Evolutionary conservation across 495 filamentous ascomycete genomes (phyloP).

Genomic region (Coniosporium apollinis): DNA sequence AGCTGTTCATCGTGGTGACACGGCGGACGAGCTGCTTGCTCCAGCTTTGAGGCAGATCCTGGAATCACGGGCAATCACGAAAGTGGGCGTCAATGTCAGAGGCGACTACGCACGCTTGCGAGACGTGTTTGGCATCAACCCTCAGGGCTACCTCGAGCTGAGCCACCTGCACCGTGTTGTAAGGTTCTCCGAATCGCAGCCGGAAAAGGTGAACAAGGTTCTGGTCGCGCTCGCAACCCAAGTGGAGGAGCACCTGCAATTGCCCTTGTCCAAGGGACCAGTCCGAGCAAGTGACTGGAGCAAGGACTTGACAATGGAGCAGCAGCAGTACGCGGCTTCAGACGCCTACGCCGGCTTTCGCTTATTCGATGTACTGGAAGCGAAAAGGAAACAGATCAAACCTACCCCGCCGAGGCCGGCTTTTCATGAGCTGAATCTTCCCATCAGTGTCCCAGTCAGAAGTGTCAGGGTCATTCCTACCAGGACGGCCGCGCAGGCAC

Average conservation of each 20-base stretch:
- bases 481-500: neutral
- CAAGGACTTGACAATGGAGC: slow-evolving; percentile 12
- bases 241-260: slow-evolving; percentile 16
- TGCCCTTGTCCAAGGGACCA: slow-evolving; percentile 22
- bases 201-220: slow-evolving; percentile 11
- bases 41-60: slow-evolving; percentile 32
- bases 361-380: slow-evolving; percentile 21
- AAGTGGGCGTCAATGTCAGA: slow-evolving; percentile 78
- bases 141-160: slow-evolving; percentile 19
- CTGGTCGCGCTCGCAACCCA: slow-evolving; percentile 16
- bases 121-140: slow-evolving; percentile 16
- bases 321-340: slow-evolving; percentile 20
- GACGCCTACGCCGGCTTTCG: slow-evolving; percentile 24
- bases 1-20: slow-evolving; percentile 13
- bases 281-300: slow-evolving; percentile 23
- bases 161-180: slow-evolving; percentile 24
- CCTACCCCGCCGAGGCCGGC: slow-evolving; percentile 19
- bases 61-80: slow-evolving; percentile 68
- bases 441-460: too few relatives aligned
- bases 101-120: slow-evolving; percentile 37
- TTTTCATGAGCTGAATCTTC: slow-evolving; percentile 6
- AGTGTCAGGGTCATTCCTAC: neutral
- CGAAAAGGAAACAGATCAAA: slow-evolving; percentile 16
- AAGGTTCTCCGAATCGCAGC: slow-evolving; percentile 9
- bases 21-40: slow-evolving; percentile 16